Base-by-base conservation (phyloP, 345 rosid species). In the Pistacia vera region DNA sequence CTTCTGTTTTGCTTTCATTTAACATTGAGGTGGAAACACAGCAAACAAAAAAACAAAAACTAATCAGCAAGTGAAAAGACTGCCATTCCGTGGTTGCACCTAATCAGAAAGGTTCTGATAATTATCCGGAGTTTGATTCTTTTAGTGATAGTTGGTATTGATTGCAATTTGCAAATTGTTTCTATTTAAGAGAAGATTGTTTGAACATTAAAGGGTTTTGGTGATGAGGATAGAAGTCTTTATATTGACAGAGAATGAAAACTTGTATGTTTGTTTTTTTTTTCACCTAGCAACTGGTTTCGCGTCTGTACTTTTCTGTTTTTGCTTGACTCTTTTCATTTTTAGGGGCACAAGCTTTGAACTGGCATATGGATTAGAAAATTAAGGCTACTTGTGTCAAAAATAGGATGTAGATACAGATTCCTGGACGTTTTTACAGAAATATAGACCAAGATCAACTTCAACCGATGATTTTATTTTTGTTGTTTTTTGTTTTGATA, bases 61-160 rank as follows among this genome's bases (percentile, higher is more conserved):
- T 5, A 25, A 12, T 78, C 88, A 71, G 66, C 83, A 4, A 87
- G 89, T 81, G 88, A 87, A 78, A 90, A 86, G 74, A 78, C 83
- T 25, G 83, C 85, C 48, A 73, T 79, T 0, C 54, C 76, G 81
- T 77, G 62, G 81, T 77, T 74, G 80, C 76, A 63, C 80, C 82
- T 46, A 73, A 52, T 77, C 83, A 86, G 80, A 92, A 83, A 85
- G 93, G 89, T 80, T 88, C 93, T 58, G 93, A 88, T 79, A 92
- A 90, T 81, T 92, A 91, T 87, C 86, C 92, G 76, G 97, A 94
- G 81, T 92, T 91, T 76, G 98, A 92, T 94, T 91, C 95, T 91
- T 94, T 85, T 92, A 91, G 95, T 48, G 9, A 51, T 60, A 16
- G 52, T 44, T 38, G 71, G 33, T 76, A 73, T 70, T 73, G 68